Base-by-base conservation (phyloP, 768 basidiomycete genomes). In the Tylopilus balloui region DNA sequence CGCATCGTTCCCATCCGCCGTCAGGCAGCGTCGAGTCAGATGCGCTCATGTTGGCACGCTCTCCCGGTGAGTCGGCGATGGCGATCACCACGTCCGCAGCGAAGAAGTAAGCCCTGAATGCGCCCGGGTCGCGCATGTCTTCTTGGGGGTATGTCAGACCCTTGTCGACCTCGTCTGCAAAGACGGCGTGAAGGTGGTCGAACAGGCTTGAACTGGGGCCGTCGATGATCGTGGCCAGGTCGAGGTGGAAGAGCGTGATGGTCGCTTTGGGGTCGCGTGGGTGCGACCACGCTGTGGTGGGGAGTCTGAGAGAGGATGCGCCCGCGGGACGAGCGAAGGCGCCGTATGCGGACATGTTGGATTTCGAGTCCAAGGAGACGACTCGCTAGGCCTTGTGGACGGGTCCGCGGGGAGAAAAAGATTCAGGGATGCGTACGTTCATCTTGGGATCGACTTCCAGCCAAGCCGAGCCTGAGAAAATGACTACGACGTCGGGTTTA, bases 131-230 rank as follows among this genome's bases (percentile, higher is more conserved):
- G 45, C 75, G 71, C 15, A 76, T 69, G 34, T 75, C 77, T 67
- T 92, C 88, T 67, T 94, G 92, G 0, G 92, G 92, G 66, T 94
- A 95, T 8, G 92, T 91, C 53, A 71, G 59, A 1, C 93, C 93
- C 39, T 78, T 78, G 48, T 82, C 83, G 12, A 95, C 73, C 57
- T 87, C 89, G 45, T 74, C 72, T n/a, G 80, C 78, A 66, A 95
- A 94, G 21, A 81, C 70, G 27, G 50, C 32, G 53, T 76, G 75
- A 15, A 90, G 75, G 58, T 84, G 78, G 19, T 81, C 74, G 47
- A 88, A 60, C 32, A 92, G 69, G 21, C 79, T 34, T 34, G 6
- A 7, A 6, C 32, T 83, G 3, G 73, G 61, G 19, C 14, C 8
- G 19, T 43, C 37, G 10, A 4, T 34, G 11, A 71, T 65, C 14